Base-by-base conservation (phyloP, 805 yeast genomes). In the Starmerella tilneyi region DNA sequence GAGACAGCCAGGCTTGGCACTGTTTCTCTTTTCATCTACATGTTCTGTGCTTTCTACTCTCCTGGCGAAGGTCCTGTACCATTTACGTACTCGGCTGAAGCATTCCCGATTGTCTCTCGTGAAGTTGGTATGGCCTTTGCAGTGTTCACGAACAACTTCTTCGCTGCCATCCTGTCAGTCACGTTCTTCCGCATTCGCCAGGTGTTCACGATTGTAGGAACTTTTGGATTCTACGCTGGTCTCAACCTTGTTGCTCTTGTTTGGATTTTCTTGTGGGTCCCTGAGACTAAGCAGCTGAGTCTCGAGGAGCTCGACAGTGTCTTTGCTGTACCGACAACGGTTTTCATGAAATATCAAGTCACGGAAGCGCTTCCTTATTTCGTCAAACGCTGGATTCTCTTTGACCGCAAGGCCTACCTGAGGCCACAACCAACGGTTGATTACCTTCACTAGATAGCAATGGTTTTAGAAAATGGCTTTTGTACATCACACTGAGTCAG, bases 51-150 rank as follows among this genome's bases (percentile, higher is more conserved):
- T 32, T 79, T 81, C 46, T 84, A 84, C 63, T 81, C 94, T 0
- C 76, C 83, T 3, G 89, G 94, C 44, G 84, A 81, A 62, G 94
- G 94, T 35, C 94, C 92, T 11, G 92, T 84, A 38, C 94, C 94
- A 3, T 84, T 84, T 67, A 81, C 92, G 2, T 82, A 84, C 59
- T 79, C 49, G 17, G 94, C 94, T 9, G 94, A 84, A 62, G 82
- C 50, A 3, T 53, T 53, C 47, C 54, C 59, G 3, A 48, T 53
- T 21, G 47, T 47, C 17, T 52, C 49, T 17, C 51, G 59, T 23
- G 57, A 55, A 22, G 33, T 53, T 2, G 55, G 58, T 22, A 55
- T 56, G 50, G 56, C 59, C 1, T 46, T 57, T 51, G 61, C 61
- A 5, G 59, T 51, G 11, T 84, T 84, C 20, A 58, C 59, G 23